Evolutionary conservation across 768 basidiomycete genomes (phyloP).

Genomic region (Boletus coccyginus): DNA sequence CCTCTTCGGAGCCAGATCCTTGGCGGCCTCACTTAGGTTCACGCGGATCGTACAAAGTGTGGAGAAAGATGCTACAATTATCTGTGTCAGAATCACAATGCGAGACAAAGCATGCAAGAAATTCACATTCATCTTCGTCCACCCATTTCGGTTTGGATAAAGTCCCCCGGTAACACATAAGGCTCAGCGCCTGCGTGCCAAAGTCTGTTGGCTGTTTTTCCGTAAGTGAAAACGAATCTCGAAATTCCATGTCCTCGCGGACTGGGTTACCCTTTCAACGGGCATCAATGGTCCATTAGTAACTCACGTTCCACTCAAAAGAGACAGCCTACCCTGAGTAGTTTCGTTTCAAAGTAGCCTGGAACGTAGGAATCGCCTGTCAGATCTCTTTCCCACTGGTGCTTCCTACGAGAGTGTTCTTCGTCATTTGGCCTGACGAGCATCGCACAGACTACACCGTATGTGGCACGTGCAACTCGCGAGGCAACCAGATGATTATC

Average conservation of each 20-base stretch:
- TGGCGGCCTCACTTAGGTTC: neutral
- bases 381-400: slow-evolving; percentile 7
- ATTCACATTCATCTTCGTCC: slow-evolving; percentile 11
- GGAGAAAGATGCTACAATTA: slow-evolving; percentile 2
- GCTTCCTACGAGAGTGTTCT: slow-evolving; percentile 5
- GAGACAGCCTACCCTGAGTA: neutral
- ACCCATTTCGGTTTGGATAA: slow-evolving; percentile 11
- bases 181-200: neutral
- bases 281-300: too few relatives aligned
- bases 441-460: neutral
- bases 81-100: neutral
- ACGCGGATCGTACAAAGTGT: neutral
- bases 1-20: neutral
- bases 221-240: slow-evolving; percentile 9
- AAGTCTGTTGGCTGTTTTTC: neutral
- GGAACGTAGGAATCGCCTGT: slow-evolving; percentile 9
- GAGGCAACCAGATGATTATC: too few relatives aligned
- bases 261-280: neutral
- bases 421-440: neutral
- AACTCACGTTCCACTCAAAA: neutral
- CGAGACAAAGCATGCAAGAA: neutral
- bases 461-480: too few relatives aligned
- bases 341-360: slow-evolving; percentile 12
- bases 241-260: slow-evolving; percentile 7
- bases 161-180: slow-evolving; percentile 9